Evolutionary conservation across 2,329 filamentous ascomycete species (phyloP).

Genomic region (Cladophialophora exuberans): DNA sequence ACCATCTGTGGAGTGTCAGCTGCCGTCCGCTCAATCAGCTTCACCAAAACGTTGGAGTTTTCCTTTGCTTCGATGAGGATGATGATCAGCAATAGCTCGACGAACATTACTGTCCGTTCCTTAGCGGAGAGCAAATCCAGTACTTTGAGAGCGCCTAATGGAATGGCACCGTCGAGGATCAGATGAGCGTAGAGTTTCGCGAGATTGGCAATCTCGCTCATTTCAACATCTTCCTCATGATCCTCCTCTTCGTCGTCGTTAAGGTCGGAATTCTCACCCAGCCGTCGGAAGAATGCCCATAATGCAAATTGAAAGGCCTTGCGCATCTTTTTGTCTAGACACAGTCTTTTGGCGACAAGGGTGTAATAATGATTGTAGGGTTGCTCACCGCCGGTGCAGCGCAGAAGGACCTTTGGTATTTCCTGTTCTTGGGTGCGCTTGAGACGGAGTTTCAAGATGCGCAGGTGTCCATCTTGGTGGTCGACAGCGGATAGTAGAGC

Average conservation of each 20-base stretch:
- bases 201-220: constrained; percentile 67
- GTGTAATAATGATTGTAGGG: constrained; percentile 94
- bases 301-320: constrained; percentile 87
- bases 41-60: constrained; percentile 63
- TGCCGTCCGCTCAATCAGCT: constrained; percentile 62
- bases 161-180: constrained; percentile 62
- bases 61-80: constrained; percentile 68
- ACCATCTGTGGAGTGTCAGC: constrained; percentile 69
- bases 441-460: constrained; percentile 78
- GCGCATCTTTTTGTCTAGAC: constrained; percentile 71
- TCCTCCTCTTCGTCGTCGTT: constrained; percentile 63
- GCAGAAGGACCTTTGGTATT: constrained; percentile 83
- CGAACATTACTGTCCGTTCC: constrained; percentile 73
- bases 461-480: constrained; percentile 78
- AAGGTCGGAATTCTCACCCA: constrained; percentile 79
- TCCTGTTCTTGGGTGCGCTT: constrained; percentile 86
- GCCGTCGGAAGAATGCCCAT: constrained; percentile 80
- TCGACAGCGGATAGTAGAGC: constrained; percentile 85
- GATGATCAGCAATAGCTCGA: constrained; percentile 78
- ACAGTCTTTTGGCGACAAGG: constrained; percentile 77
- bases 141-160: constrained; percentile 60
- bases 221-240: constrained; percentile 48
- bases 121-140: constrained; percentile 80
- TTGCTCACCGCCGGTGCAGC: constrained; percentile 81
- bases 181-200: constrained; percentile 68